Base-by-base conservation (phyloP, 148 eudicot species). In the Nepenthes gracilis region DNA sequence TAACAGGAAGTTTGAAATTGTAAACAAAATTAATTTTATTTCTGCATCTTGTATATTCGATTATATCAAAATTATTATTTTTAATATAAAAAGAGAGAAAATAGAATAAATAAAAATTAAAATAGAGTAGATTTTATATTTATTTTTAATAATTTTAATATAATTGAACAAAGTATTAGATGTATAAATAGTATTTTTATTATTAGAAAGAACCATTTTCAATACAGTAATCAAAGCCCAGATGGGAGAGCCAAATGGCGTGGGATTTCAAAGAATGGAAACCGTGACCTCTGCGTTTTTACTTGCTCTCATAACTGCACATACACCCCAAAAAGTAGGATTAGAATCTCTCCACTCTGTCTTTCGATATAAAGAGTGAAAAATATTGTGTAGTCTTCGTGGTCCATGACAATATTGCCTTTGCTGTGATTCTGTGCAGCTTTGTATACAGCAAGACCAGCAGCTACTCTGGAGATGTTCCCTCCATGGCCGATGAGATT, bases 381-480 rank as follows among this genome's bases (percentile, higher is more conserved):
- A 45, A n/a, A 35, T 48, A 33, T 64, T 33, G 7, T 36, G 54
- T 63, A 33, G 48, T 58, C 14, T 55, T 33, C 33, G 6, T 55
- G 36, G 8, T 33, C 15, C 13, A 5, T 50, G 32, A 52, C 12
- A n/a, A 55, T 55, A 55, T 33, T 55, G 36, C 72, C 33, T 33
- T 62, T 35, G 14, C 38, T 71, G 56, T 81, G 78, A 50, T 62
- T 63, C 47, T 63, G 33, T 63, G 95, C 96, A 92, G 98, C 96
- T 83, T 87, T 85, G 76, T 81, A 68, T 79, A 70, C 78, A 61
- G 59, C 58, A 88, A 81, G 2, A 68, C 85, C 90, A 58, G 87
- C 90, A 69, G 96, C 97, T 36, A 92, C 98, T 58, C 82, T 88
- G 83, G 96, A 85, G 58, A 92, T 92, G 94, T 88, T 92, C 78